Conservation (phyloP, 371 early-diverging fungal genomes). For the Actinomortierella ambigua region DNA sequence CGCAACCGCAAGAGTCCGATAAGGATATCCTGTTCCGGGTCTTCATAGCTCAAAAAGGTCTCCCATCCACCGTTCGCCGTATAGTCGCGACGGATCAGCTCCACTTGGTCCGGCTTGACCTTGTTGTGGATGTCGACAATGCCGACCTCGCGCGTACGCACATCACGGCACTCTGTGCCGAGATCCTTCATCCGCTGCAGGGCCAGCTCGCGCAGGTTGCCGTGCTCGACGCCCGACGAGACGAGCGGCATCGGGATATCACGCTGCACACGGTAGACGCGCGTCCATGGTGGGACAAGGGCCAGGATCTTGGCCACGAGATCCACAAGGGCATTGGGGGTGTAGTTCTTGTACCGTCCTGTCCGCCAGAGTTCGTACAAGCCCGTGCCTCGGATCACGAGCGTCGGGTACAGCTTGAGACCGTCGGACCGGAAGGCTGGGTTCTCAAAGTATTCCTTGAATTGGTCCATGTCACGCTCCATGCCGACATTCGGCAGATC, state of each 20-base stretch:
- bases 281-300: conserved; percentile 99
- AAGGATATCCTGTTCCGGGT: conserved; percentile 97
- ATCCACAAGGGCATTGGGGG: conserved; percentile 98
- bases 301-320: conserved; percentile 97
- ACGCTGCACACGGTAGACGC: conserved; percentile 99
- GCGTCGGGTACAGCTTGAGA: conserved; percentile 99
- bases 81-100: conserved; percentile 98
- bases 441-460: conserved; percentile 99
- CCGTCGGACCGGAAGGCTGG: conserved; percentile 99
- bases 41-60: conserved; percentile 99
- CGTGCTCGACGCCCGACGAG: conserved; percentile 99
- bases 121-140: conserved; percentile 99
- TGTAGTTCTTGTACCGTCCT: conserved; percentile 98
- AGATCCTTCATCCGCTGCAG: conserved; percentile 98
- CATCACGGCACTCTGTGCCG: conserved; percentile 98
- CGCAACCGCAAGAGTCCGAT: conserved; percentile 97
- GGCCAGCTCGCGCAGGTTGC: conserved; percentile 98
- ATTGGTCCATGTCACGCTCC: conserved; percentile 99
- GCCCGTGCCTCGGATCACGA: conserved; percentile 99
- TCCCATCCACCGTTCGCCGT: conserved; percentile 99
- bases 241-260: conserved; percentile 99
- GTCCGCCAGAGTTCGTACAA: conserved; percentile 99
- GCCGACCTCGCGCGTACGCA: conserved; percentile 99
- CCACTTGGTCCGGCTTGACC: conserved; percentile 94
- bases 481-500: conserved; percentile 99